Percentiles rank a stretch among this genome's conserved stretches.
phyloP scores from a whole-genome alignment of 169 alveolate species.

The Hepatocystis sp. region DNA sequence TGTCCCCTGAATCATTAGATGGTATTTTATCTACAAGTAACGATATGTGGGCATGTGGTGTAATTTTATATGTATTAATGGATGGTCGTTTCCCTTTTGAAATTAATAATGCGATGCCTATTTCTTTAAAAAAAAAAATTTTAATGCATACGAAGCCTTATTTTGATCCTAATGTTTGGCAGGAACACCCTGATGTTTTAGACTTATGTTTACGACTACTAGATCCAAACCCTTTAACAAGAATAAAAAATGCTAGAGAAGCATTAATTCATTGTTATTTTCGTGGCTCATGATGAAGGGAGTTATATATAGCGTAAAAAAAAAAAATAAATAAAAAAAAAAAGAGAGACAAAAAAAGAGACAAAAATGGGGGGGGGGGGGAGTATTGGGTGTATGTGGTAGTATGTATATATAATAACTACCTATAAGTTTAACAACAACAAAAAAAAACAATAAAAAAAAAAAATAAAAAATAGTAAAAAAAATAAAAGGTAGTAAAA shows the following conservation, averaged over 20 bases:
- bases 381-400: too few species aligned
- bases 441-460: too few species aligned
- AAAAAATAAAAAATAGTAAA: too few species aligned
- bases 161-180: constrained; percentile 81
- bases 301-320: too few species aligned
- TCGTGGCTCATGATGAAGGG: too few species aligned
- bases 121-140: constrained; percentile 47
- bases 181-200: constrained; percentile 72
- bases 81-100: constrained; percentile 80
- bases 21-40: constrained; percentile 74
- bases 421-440: too few species aligned
- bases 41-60: constrained; percentile 83
- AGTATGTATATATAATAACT: too few species aligned
- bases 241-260: constrained; percentile 81
- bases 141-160: constrained; percentile 63
- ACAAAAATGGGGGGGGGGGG: too few species aligned
- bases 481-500: too few species aligned
- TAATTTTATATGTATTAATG: constrained; percentile 76
- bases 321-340: too few species aligned
- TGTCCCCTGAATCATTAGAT: constrained; percentile 79
- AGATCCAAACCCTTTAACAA: constrained; percentile 70
- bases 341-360: too few species aligned
- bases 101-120: constrained; percentile 47
- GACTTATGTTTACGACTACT: constrained; percentile 81
- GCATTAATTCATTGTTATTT: constrained; percentile 83